Base-by-base conservation (phyloP, 73 alveolate species). In the Paramecium sonneborni region DNA sequence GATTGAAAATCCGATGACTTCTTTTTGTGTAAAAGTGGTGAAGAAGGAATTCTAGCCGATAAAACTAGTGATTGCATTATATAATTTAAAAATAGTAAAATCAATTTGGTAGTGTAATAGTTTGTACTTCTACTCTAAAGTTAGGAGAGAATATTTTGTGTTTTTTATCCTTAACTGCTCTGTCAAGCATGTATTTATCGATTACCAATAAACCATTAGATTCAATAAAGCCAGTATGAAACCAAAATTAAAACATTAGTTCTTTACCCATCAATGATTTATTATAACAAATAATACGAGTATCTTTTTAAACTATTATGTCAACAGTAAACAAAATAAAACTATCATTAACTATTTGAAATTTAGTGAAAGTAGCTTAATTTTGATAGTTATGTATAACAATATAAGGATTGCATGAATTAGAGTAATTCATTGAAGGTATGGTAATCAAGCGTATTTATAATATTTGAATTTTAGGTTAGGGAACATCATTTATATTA, bases 191-290 rank as follows among this genome's bases (percentile, higher is more conserved):
- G 20, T 85, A 76, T 67, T 96, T 97, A 43, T 95, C 93, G 68
- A 97, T 92, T 3, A 82, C 57, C 32, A 96, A 67, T 11, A 96
- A 89, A 6, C 97, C 98, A 20, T 93, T 85, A 14, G 76, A 24
- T 35, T 95, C 97, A 6, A 96, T 67, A 92, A 96, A 96, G 57
- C 93, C 82, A 26, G 98, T 94, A 69, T 96, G 86, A 85, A 96
- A 95, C 99, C 99, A 96, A 87, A 96, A 95, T 46, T 95, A 94
- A 67, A 96, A 95, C 92, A 95, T 48, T 74, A 88, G 82, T 93
- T 85, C 62, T 79, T 86, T 69, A 21, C 87, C 52, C 46, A 92
- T 39, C 24, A 87, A 57, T 43, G 92, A 92, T 69, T 74, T 93
- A 38, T 95, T 93, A 69, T n/a, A 95, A 85, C 96, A 95, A 37